Evolutionary conservation across 2,329 filamentous ascomycete species (phyloP), one percentile per base, ranked within the genome.

Genomic region (Xylaria polymorpha): DNA sequence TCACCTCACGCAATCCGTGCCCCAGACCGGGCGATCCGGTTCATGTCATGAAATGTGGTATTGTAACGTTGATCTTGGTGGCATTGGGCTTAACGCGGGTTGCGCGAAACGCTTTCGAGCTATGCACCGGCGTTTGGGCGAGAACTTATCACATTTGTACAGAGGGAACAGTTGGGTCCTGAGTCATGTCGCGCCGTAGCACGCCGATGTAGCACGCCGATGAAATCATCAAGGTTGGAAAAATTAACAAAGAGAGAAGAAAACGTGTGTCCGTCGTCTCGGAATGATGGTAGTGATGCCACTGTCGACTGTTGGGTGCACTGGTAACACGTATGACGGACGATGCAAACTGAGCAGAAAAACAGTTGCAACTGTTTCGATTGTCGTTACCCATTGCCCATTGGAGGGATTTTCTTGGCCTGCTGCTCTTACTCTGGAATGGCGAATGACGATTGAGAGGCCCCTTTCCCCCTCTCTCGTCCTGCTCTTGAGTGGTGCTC

Each of bases 11-110:
- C 46, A 59, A n/a, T 35, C 37, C 32, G 29, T 53, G 8, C 20
- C 44, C 37, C 25, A 53, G 44, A 43, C 53, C 51, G 64, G 59
- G n/a, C 44, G 64, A 58, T 57, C 58, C 44, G 20, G 43, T 35
- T 62, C 43, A 62, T 37, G 35, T 29, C 25, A 29, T 18, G 61
- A 43, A 39, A 44, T n/a, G 50, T 57, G 29, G 44, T 20, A 48
- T 63, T 39, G 20, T 4, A 63, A n/a, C 58, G 44, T 32, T 20
- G 25, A 46, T 46, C 48, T 65, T 57, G 35, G 57, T 41, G n/a
- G 25, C 48, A 48, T 44, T 37, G 35, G 35, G 35, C 7, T 37
- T 37, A 37, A 37, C 10, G 35, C 12, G 25, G n/a, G 20, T 57
- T 32, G 57, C 10, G 61, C 56, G 41, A 44, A 39, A 46, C 35